phyloP scores from a whole-genome alignment of 768 basidiomycete genomes.

The Bullera alba region DNA sequence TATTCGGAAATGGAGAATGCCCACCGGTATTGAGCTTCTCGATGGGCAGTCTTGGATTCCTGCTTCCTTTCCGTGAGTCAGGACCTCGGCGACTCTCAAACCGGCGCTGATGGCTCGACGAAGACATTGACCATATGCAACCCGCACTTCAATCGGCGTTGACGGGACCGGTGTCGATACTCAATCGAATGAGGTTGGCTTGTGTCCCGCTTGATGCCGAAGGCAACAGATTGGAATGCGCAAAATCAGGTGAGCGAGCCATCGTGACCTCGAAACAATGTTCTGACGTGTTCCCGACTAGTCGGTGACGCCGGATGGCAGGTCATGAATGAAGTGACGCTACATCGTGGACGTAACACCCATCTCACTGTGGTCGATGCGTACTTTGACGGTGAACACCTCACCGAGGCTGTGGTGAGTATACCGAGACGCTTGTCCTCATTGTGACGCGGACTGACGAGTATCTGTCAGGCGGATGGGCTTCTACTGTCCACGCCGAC shows the following conservation, averaged over 20 bases:
- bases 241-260: conserved; percentile 21
- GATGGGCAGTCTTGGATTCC: conserved; percentile 87
- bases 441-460: conserved; percentile 2
- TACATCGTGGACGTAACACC: conserved; percentile 84
- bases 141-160: conserved; percentile 74
- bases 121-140: conserved; percentile 82
- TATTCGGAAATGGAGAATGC: conserved; percentile 83
- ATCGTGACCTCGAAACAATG: background rate
- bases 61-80: conserved; percentile 82
- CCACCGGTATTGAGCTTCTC: conserved; percentile 87
- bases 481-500: conserved; percentile 92
- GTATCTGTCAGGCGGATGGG: conserved; percentile 68
- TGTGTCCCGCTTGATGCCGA: conserved; percentile 48
- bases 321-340: conserved; percentile 92
- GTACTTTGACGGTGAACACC: conserved; percentile 85
- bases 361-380: conserved; percentile 91
- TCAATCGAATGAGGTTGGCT: conserved; percentile 83
- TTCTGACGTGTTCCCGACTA: conserved; percentile 4
- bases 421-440: background rate
- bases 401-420: conserved; percentile 90
- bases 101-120: conserved; percentile 2
- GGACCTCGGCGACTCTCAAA: background rate
- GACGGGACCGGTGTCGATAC: conserved; percentile 67
- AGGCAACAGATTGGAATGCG: conserved; percentile 16
- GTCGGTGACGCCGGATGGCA: conserved; percentile 64